These are phyloP conservation scores for Penicillium italicum DNA, from an alignment of 2,329 filamentous ascomycete genomes.

Conservation along the genomic window DNA sequence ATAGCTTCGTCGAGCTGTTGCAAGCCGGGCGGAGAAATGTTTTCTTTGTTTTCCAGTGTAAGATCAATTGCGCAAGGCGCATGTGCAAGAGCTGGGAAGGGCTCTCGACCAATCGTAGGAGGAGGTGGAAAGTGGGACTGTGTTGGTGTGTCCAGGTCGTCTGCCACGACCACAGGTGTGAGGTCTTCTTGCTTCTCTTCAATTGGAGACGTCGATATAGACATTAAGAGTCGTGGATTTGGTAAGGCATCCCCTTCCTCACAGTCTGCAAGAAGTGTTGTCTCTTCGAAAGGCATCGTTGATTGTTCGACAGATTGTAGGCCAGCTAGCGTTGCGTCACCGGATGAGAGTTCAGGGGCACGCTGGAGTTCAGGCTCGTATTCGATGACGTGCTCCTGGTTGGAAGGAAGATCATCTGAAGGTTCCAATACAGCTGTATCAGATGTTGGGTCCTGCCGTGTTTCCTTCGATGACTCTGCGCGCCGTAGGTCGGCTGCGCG, in stretches of 20 bases:
- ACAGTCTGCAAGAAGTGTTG: not conserved
- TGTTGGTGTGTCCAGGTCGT: conserved; percentile 16
- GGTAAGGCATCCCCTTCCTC: not conserved
- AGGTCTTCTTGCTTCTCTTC: not conserved
- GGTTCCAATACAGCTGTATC: not conserved
- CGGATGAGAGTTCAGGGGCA: not conserved
- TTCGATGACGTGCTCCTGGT: not conserved
- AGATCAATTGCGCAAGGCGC: conserved; percentile 6
- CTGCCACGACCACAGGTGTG: conserved; percentile 1
- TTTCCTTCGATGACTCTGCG: not conserved
- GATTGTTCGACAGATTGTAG: not conserved
- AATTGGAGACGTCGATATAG: not conserved
- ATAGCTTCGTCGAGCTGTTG: not conserved
- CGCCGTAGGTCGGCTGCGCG: not conserved
- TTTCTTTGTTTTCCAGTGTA: conserved; percentile 18
- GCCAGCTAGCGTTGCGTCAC: not conserved
- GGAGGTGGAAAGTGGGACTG: conserved; percentile 6
- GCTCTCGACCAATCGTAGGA: not conserved
- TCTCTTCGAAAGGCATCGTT: not conserved
- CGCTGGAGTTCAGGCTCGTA: not conserved
- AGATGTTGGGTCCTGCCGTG: not conserved
- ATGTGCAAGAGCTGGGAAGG: conserved; percentile 4
- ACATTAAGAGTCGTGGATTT: not conserved
- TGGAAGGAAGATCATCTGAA: not conserved
- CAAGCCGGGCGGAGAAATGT: conserved; percentile 14